Conservation (phyloP, 2,329 filamentous ascomycete genomes). For the Colletotrichum sp. region DNA sequence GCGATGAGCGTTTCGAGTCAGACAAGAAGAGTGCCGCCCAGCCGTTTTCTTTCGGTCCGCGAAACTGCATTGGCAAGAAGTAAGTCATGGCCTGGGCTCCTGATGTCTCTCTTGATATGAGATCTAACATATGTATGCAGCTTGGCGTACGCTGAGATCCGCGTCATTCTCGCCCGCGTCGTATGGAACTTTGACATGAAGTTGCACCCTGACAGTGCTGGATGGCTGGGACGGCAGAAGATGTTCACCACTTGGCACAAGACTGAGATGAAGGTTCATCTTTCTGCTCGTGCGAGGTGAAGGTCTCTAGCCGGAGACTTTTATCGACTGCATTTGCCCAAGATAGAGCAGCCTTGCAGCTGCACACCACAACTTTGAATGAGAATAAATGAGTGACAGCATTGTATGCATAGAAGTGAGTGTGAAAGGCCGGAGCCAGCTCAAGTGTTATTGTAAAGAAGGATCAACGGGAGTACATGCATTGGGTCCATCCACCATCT, state of each 20-base stretch:
- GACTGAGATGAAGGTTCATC: slow-evolving; percentile 16
- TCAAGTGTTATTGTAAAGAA: neutral
- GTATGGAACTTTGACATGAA: slow-evolving; percentile 19
- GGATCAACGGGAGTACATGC: neutral
- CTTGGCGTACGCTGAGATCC: slow-evolving; percentile 14
- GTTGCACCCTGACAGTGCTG: slow-evolving; percentile 24
- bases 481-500: neutral
- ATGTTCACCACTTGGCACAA: slow-evolving; percentile 19
- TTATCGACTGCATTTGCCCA: no score
- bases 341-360: no score
- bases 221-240: slow-evolving; percentile 36
- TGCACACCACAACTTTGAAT: neutral
- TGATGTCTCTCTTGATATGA: neutral
- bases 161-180: slow-evolving; percentile 1
- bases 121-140: neutral
- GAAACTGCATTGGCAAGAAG: slow-evolving; percentile 57
- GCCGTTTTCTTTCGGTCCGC: slow-evolving; percentile 52
- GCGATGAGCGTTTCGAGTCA: slow-evolving; percentile 2
- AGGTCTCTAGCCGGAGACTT: neutral
- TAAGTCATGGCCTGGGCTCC: slow-evolving; percentile 28
- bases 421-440: neutral
- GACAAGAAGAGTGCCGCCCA: slow-evolving; percentile 47
- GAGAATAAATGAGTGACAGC: neutral
- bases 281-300: neutral
- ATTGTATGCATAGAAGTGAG: neutral